Conservation (phyloP, 305 asterid species). For the Ajuga reptans region DNA sequence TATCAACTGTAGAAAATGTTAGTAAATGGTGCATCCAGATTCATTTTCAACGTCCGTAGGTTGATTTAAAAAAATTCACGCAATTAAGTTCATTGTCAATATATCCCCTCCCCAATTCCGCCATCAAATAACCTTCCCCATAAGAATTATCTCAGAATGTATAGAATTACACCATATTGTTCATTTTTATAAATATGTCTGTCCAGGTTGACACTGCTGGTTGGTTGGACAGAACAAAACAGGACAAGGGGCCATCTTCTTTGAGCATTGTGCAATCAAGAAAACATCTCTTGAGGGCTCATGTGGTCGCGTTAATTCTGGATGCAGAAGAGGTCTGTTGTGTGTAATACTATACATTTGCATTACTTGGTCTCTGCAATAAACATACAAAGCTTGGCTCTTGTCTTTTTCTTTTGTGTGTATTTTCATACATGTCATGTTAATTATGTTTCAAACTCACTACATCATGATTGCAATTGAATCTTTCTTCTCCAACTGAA, state of each 20-base stretch:
- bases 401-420: background rate
- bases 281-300: constrained; percentile 97
- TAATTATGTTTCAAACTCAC: constrained; percentile 7
- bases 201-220: constrained; percentile 97
- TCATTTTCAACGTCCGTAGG: background rate
- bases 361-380: background rate
- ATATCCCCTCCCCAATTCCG: background rate
- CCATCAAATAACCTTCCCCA: background rate
- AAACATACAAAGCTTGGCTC: background rate
- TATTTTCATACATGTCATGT: background rate
- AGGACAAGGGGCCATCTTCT: constrained; percentile 85
- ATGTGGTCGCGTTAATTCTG: constrained; percentile 80
- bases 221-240: constrained; percentile 91
- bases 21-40: background rate
- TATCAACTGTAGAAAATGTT: background rate
- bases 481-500: background rate
- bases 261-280: constrained; percentile 89
- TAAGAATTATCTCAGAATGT: background rate
- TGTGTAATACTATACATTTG: constrained; percentile 1
- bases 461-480: background rate
- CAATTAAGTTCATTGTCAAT: background rate
- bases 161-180: background rate
- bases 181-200: constrained; percentile 14
- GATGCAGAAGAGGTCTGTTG: constrained; percentile 85
- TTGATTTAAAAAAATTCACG: background rate